Conservation (phyloP, 305 asterid genomes). For the Solanum aculeatissimum region DNA sequence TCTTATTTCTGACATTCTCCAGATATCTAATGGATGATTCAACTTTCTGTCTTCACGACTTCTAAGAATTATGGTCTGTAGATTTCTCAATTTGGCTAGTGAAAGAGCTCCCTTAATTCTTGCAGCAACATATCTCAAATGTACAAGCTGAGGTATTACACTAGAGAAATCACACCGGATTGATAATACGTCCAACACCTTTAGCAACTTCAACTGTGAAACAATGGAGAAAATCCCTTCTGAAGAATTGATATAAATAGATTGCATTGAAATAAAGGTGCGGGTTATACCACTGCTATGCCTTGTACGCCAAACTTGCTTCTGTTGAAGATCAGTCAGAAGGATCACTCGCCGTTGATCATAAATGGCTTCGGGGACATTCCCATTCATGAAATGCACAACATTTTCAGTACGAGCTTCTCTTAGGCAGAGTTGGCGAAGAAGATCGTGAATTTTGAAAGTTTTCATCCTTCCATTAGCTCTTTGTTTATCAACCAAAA, state of each 20-base stretch:
- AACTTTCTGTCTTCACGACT: fast-evolving
- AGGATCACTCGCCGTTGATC: too few relatives aligned
- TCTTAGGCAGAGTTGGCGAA: not conserved
- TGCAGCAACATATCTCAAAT: not conserved
- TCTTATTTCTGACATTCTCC: too few relatives aligned
- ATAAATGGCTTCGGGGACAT: too few relatives aligned
- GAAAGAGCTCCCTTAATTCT: too few relatives aligned
- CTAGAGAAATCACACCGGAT: not conserved
- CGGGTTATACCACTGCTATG: not conserved
- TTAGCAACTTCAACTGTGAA: not conserved
- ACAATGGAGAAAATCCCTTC: not conserved
- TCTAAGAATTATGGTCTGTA: too few relatives aligned
- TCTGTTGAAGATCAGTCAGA: too few relatives aligned
- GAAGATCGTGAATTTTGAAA: not conserved
- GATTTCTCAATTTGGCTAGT: too few relatives aligned
- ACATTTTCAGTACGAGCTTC: too few relatives aligned
- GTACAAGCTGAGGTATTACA: not conserved
- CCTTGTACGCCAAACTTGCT: not conserved
- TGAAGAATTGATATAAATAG: not conserved
- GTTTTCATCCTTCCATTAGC: not conserved
- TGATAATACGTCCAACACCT: not conserved
- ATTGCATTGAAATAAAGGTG: not conserved
- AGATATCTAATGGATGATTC: too few relatives aligned
- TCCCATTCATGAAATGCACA: not conserved
- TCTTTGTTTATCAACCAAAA: too few relatives aligned